Conservation (phyloP, 192 early-diverging fungal genomes). For the Coemansia sp. region DNA sequence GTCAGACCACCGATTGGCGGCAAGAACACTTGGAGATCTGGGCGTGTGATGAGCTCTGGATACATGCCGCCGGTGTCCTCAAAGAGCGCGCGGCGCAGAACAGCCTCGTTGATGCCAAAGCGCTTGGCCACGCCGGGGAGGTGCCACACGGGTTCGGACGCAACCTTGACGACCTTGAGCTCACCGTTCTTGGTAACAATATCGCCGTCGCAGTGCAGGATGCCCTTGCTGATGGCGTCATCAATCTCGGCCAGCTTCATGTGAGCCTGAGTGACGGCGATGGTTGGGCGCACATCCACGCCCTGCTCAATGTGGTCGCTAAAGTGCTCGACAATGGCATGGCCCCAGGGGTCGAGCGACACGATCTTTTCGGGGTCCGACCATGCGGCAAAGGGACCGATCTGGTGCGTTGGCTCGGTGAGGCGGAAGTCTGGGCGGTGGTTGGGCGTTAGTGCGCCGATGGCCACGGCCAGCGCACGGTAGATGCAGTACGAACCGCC, state of each 20-base stretch:
- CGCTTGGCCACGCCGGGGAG: conserved; percentile 88
- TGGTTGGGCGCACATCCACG: conserved; percentile 84
- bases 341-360: conserved; percentile 92
- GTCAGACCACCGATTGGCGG: conserved; percentile 92
- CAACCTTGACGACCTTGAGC: conserved; percentile 87
- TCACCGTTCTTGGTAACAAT: conserved; percentile 79
- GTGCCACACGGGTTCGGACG: conserved; percentile 94
- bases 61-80: conserved; percentile 96
- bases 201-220: conserved; percentile 75
- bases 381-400: conserved; percentile 83
- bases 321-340: conserved; percentile 68
- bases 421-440: conserved; percentile 85
- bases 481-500: conserved; percentile 92
- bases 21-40: conserved; percentile 90
- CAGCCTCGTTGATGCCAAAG: conserved; percentile 81
- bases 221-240: conserved; percentile 62
- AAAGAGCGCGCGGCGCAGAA: conserved; percentile 80
- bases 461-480: conserved; percentile 87
- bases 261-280: conserved; percentile 92
- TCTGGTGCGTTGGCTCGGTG: conserved; percentile 81
- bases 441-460: conserved; percentile 77
- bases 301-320: conserved; percentile 63
- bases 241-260: conserved; percentile 93
- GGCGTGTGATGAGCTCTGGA: conserved; percentile 89
- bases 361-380: conserved; percentile 85